Base-by-base conservation (phyloP, 2,329 filamentous ascomycete species). In the Trichoderma polysporum region DNA sequence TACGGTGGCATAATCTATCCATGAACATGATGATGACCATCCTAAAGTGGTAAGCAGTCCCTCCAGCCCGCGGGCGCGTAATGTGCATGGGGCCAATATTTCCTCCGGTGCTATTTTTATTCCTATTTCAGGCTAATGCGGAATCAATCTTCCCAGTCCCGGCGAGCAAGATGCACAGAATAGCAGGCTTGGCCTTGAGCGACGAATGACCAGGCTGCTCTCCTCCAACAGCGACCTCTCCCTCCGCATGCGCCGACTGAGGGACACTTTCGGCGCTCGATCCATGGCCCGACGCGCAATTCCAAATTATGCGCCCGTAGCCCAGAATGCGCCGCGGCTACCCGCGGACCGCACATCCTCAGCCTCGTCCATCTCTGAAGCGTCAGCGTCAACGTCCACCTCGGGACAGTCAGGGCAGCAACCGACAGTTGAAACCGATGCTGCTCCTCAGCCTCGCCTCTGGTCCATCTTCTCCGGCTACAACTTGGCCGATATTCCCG, bases 21-120 rank as follows among this genome's bases (percentile, higher is more conserved):
- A 77, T 79, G 70, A 77, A 76, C 17, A 76, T 79, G 74, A 78
- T 79, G 73, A 78, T 77, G 73, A 79, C 77, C 4, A 76, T 79
- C 49, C 70, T 79, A 22, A 78, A 79, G 70, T 79, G 78, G 77
- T 79, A 71, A 71, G 74, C 69, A 35, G 19, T 33, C 25, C 63
- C 49, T 31, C 41, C 10, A n/a, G n/a, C 10, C 10, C 25, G 1
- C 39, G 33, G 49, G 33, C 53, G n/a, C 29, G 27, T 53, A 25
- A 37, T 45, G 4, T 22, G 1, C 2, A 19, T n/a, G 12, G 9
- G 39, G 8, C 39, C 39, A 7, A 19, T 19, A 45, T 45, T 22
- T 45, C n/a, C 19, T 10, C 19, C 9, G n/a, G 2, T 45, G n/a
- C 41, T 45, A 45, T 45, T 45, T 45, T 37, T 61, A 49, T 27